Percentiles rank a stretch among this genome's conserved stretches.
Conservation (phyloP, 176 grass and related monocot genomes). For the Rhynchospora pubera region DNA sequence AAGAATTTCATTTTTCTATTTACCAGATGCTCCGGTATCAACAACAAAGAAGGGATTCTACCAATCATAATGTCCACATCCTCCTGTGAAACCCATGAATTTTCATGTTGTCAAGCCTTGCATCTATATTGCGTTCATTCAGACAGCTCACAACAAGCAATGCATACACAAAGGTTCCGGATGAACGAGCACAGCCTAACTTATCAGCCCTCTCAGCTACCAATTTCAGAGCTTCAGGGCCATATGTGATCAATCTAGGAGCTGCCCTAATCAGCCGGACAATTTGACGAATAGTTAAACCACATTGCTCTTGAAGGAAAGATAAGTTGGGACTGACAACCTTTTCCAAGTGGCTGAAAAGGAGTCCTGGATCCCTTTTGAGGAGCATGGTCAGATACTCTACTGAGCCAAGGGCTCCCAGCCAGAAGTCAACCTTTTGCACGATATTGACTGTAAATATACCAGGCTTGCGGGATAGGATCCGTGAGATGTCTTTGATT, state of each 20-base stretch:
- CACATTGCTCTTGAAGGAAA: conserved; percentile 3
- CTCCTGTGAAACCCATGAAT: background rate
- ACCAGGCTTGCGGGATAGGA: too few species aligned
- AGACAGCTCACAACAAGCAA: background rate
- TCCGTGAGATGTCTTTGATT: too few species aligned
- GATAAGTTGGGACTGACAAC: background rate
- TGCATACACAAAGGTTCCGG: background rate
- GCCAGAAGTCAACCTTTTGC: background rate
- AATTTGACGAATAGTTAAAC: background rate
- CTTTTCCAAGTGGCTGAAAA: background rate
- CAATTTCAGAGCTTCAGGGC: background rate
- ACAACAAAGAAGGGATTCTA: background rate
- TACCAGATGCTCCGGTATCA: background rate
- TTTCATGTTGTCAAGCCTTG: background rate
- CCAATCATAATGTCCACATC: background rate
- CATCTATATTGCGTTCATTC: background rate
- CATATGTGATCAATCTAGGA: background rate
- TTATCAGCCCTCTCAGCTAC: background rate
- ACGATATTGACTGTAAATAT: too few species aligned
- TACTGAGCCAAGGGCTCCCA: background rate
- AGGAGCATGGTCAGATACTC: background rate
- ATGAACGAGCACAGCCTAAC: background rate
- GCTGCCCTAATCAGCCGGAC: background rate
- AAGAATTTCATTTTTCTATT: background rate
- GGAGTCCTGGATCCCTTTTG: background rate